phyloP scores from a whole-genome alignment of 2,329 filamentous ascomycete genomes.

The Alternaria gaisen region DNA sequence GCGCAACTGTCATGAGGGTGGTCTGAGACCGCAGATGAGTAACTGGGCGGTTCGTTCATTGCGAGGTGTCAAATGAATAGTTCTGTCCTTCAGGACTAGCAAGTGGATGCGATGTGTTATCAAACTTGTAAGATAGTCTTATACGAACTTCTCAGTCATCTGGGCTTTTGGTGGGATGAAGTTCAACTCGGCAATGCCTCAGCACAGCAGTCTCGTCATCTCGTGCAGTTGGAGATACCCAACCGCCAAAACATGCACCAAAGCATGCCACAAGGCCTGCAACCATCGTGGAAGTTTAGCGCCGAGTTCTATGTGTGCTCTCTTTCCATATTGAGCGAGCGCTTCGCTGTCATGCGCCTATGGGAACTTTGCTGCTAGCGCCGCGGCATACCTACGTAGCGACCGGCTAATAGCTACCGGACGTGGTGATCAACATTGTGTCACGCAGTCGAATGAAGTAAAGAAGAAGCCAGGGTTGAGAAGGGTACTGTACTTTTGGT shows the following conservation, averaged over 20 bases:
- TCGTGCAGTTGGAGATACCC: no score
- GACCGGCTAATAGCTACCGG: neutral
- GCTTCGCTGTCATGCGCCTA: slow-evolving; percentile 1
- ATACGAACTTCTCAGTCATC: no score
- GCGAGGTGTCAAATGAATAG: neutral
- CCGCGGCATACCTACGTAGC: neutral
- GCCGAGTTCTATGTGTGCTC: neutral
- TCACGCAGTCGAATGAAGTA: no score
- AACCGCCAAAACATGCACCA: no score
- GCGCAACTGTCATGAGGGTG: neutral
- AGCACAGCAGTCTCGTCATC: no score
- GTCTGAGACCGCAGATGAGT: neutral
- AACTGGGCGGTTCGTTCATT: neutral
- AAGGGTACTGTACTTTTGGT: no score
- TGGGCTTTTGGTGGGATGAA: no score
- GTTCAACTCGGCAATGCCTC: no score
- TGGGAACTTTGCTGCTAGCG: neutral
- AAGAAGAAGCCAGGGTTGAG: accelerated
- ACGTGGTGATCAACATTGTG: neutral
- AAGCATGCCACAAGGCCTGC: neutral
- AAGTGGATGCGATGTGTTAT: no score
- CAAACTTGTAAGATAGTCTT: no score
- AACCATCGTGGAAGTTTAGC: neutral
- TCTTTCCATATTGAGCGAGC: neutral
- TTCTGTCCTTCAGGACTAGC: no score